Evolutionary conservation across 2,329 filamentous ascomycete genomes (phyloP), one percentile per base, ranked within the genome.

Genomic region (Colletotrichum truncatum): DNA sequence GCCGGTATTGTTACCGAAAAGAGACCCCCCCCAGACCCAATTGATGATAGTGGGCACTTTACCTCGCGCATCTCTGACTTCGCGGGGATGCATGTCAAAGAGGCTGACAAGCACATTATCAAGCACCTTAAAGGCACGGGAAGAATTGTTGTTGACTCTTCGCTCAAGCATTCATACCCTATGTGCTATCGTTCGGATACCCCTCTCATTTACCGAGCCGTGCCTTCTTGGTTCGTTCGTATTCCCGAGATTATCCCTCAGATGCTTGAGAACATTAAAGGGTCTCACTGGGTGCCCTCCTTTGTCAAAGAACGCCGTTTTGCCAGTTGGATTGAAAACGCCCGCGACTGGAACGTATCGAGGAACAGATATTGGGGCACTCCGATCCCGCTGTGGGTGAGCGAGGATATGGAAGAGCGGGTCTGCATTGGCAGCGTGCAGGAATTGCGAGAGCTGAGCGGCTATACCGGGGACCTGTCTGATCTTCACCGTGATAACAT

Each of bases 131-230:
- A 96, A 79, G 85, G 85, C 23, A 87, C 85, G 18, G 93, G 92
- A 12, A 89, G 93, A 57, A 76, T 98, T 54, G 85, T 97, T 34
- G 91, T 94, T 28, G 94, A 97, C 69, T 93, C 92, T 51, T 93
- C 97, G 78, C 87, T 97, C 67, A 93, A 87, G 74, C 95, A 98
- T 82, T 95, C 93, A 72, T 97, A 97, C 77, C 94, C 93, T 18
- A 95, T 95, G 87, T 98, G 95, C 78, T 94, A 92, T 81, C 89
- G 95, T 66, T 97, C 94, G n/a, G 95, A 98, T 75, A 98, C 93
- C 0, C 95, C 94, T 28, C 85, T 98, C 67, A 97, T 98, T 72
- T 96, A 97, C 80, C 89, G 92, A 69, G 93, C 95, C 25, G 93
- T 98, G 16, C 93, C 94, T 8, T 93, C 94, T 1, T 98, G 95